Evolutionary conservation across 1,284 basidiomycete species (phyloP).

Genomic region (Sparassis latifolia): DNA sequence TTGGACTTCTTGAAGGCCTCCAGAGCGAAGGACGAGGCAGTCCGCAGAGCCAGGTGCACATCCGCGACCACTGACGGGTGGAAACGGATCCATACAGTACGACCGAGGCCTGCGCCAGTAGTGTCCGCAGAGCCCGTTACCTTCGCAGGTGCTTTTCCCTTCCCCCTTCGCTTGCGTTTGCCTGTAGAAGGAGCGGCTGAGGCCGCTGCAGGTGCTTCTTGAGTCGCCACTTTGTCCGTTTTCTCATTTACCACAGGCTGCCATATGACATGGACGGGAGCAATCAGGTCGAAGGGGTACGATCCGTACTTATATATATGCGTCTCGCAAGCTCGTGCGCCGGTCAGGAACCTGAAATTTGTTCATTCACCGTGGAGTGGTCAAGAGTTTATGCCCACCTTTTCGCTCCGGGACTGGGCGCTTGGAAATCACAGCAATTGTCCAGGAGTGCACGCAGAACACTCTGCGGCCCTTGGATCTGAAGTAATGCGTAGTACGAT

Average conservation of each 20-base stretch:
- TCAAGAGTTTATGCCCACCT: constrained; percentile 33
- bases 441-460: constrained; percentile 50
- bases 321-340: constrained; percentile 53
- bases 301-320: constrained; percentile 53
- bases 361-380: neutral
- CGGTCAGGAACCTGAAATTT: constrained; percentile 43
- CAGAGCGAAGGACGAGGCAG: constrained; percentile 44
- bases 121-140: constrained; percentile 6
- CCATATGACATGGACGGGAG: constrained; percentile 75
- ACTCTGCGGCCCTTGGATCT: constrained; percentile 59
- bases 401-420: constrained; percentile 45
- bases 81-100: constrained; percentile 67
- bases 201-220: neutral
- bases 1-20: constrained; percentile 32
- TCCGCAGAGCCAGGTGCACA: constrained; percentile 45
- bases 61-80: constrained; percentile 70
- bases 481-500: constrained; percentile 74
- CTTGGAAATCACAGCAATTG: constrained; percentile 57
- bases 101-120: constrained; percentile 14
- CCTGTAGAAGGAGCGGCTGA: neutral
- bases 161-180: constrained; percentile 18
- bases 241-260: constrained; percentile 28
- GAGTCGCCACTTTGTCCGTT: neutral
- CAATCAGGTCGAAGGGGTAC: constrained; percentile 69
- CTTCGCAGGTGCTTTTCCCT: constrained; percentile 15